A percentile compares a stretch with the other conserved stretches of the same genome.
Evolutionary conservation across 1,284 basidiomycete genomes (phyloP).

Genomic region (Heliocybe sulcata): DNA sequence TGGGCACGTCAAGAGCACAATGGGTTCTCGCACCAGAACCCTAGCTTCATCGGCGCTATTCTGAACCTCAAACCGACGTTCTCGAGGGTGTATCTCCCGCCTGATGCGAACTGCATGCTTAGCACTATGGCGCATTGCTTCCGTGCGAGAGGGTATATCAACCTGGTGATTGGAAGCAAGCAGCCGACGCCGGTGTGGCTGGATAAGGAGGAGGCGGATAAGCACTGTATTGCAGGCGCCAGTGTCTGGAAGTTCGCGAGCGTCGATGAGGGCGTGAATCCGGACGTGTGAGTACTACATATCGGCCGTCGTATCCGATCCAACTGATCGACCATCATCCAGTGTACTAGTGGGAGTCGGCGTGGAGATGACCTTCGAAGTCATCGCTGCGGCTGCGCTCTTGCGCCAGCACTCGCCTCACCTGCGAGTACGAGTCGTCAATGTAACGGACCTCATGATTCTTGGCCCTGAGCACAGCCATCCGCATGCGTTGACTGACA

Average conservation of each 20-base stretch:
- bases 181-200: constrained; percentile 70
- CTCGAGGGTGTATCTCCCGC: constrained; percentile 82
- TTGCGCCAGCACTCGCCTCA: constrained; percentile 55
- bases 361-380: constrained; percentile 72
- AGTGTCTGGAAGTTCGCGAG: constrained; percentile 76
- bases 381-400: constrained; percentile 70
- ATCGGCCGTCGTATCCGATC: background rate
- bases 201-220: constrained; percentile 55
- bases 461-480: constrained; percentile 60
- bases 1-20: constrained; percentile 82
- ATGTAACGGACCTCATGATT: constrained; percentile 81
- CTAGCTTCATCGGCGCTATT: constrained; percentile 79
- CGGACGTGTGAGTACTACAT: constrained; percentile 48
- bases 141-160: constrained; percentile 77
- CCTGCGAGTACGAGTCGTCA: constrained; percentile 73
- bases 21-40: constrained; percentile 75
- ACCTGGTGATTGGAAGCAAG: constrained; percentile 84
- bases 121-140: constrained; percentile 79
- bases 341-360: constrained; percentile 70
- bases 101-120: constrained; percentile 84
- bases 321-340: background rate
- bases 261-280: constrained; percentile 52
- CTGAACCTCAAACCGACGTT: constrained; percentile 69
- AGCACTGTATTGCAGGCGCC: constrained; percentile 73
- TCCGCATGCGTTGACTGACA: constrained; percentile 67